phyloP scores from a whole-genome alignment of 106 monocot species.

The Dendrobium huoshanense region DNA sequence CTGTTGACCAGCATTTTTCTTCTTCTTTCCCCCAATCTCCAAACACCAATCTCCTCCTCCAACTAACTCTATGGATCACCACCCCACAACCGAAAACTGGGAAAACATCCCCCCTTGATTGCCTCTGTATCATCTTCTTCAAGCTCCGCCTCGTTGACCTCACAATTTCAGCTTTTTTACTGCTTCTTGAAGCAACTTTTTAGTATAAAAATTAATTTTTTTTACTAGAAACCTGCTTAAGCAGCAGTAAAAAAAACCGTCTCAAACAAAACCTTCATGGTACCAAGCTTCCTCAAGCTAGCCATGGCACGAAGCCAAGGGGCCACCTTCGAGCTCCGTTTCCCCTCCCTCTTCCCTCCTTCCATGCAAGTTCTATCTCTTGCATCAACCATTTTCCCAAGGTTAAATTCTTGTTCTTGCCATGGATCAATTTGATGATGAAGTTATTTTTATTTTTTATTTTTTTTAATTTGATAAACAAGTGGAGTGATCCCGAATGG shows the following conservation, averaged over 20 bases:
- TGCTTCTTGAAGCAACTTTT: too few relatives aligned
- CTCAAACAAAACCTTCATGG: too few relatives aligned
- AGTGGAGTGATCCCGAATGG: slow-evolving; percentile 11
- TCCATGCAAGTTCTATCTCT: slow-evolving; percentile 10
- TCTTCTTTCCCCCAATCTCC: too few relatives aligned
- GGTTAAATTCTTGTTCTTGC: slow-evolving; percentile 19
- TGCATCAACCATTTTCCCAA: slow-evolving; percentile 13
- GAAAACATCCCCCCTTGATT: slow-evolving; percentile 38
- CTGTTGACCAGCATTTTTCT: too few relatives aligned
- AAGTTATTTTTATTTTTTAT: not conserved
- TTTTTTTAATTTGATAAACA: slow-evolving; percentile 15
- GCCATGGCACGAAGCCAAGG: slow-evolving; percentile 13
- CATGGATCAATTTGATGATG: slow-evolving; percentile 18
- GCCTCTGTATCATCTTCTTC: slow-evolving; percentile 33
- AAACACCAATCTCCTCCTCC: too few relatives aligned
- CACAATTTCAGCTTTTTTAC: not conserved
- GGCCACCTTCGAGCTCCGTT: slow-evolving; percentile 12
- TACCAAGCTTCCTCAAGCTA: slow-evolving; percentile 15
- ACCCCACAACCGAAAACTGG: slow-evolving; percentile 12
- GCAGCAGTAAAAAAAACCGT: too few relatives aligned
- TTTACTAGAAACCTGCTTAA: too few relatives aligned
- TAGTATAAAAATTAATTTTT: too few relatives aligned
- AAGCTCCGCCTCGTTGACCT: slow-evolving; percentile 28
- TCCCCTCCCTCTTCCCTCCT: slow-evolving; percentile 17
- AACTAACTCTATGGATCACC: too few relatives aligned